These are phyloP conservation scores for Tuber borchii DNA, from an alignment of 495 filamentous ascomycete species.

Conservation along the genomic window DNA sequence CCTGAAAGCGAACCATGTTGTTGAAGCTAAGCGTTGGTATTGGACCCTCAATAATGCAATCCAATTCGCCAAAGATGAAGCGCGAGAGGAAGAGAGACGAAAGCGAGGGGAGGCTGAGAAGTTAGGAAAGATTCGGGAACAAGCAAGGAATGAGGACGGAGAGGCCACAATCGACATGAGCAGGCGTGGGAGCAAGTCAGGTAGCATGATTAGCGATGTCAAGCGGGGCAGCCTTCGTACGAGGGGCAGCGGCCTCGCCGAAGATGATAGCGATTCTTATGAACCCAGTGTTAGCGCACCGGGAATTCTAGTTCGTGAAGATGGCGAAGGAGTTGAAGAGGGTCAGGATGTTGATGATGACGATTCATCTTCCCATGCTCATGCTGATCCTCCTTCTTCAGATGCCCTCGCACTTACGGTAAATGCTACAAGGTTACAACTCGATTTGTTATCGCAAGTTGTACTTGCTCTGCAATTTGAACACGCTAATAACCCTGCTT, in stretches of 20 bases:
- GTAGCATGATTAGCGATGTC: slow-evolving; percentile 13
- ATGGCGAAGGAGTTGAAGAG: slow-evolving; percentile 19
- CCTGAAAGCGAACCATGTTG: slow-evolving; percentile 90
- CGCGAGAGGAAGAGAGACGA: slow-evolving; percentile 74
- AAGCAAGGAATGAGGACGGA: slow-evolving; percentile 32
- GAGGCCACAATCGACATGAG: slow-evolving; percentile 12
- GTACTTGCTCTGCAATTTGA: slow-evolving; percentile 73
- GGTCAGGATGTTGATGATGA: slow-evolving; percentile 37
- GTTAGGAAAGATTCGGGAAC: slow-evolving; percentile 56
- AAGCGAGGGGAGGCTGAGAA: slow-evolving; percentile 66
- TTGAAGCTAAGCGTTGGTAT: slow-evolving; percentile 90
- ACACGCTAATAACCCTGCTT: slow-evolving; percentile 58
- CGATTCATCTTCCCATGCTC: slow-evolving; percentile 33
- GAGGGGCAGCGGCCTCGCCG: slow-evolving; percentile 14
- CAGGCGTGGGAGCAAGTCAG: slow-evolving; percentile 15
- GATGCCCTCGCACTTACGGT: slow-evolving; percentile 94
- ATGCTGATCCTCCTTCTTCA: slow-evolving; percentile 34
- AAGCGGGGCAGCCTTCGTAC: slow-evolving; percentile 16
- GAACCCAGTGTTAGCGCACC: slow-evolving; percentile 53
- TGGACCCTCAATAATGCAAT: slow-evolving; percentile 99
- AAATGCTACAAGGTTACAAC: slow-evolving; percentile 84
- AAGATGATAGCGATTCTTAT: slow-evolving; percentile 46
- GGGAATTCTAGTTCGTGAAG: slow-evolving; percentile 38
- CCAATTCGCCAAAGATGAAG: slow-evolving; percentile 95
- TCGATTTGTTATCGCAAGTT: slow-evolving; percentile 80